Conservation (phyloP, 176 grass and related monocot genomes). For the Canna indica region DNA sequence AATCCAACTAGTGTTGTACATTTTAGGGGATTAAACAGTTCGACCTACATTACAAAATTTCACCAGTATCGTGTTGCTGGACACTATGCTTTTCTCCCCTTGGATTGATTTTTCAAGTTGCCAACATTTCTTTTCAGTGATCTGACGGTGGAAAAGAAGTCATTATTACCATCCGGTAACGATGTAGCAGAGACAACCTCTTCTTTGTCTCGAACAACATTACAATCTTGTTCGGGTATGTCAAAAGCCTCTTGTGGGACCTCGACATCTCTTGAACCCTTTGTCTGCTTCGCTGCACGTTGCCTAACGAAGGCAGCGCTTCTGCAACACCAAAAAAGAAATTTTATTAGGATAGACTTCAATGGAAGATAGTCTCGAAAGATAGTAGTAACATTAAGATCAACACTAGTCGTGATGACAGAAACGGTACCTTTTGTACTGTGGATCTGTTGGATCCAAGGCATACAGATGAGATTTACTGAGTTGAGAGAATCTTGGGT, state of each 20-base stretch:
- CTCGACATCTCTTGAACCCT: background rate
- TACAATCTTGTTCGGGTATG: conserved; percentile 14
- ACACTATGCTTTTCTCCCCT: background rate
- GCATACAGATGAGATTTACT: conserved; percentile 51
- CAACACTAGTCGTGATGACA: background rate
- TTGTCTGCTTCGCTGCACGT: conserved; percentile 16
- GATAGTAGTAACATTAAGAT: conserved; percentile 5
- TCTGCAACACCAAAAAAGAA: conserved; percentile 21
- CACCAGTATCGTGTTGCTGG: too few species aligned
- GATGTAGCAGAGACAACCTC: background rate
- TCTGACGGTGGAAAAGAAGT: conserved; percentile 32
- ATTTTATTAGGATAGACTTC: background rate
- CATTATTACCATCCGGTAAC: conserved; percentile 26
- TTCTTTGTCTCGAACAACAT: background rate
- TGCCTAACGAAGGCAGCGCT: conserved; percentile 38
- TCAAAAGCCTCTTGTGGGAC: conserved; percentile 6
- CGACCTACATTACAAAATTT: too few species aligned
- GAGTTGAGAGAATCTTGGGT: conserved; percentile 59
- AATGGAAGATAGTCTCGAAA: background rate
- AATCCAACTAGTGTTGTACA: too few species aligned
- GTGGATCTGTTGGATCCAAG: conserved; percentile 79
- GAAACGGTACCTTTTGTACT: conserved; percentile 63
- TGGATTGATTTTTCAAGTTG: conserved; percentile 24
- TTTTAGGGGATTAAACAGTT: too few species aligned
- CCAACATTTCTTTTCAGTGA: conserved; percentile 47